Conservation (phyloP, 495 filamentous ascomycete species). For the Diplogelasinospora grovesii region DNA sequence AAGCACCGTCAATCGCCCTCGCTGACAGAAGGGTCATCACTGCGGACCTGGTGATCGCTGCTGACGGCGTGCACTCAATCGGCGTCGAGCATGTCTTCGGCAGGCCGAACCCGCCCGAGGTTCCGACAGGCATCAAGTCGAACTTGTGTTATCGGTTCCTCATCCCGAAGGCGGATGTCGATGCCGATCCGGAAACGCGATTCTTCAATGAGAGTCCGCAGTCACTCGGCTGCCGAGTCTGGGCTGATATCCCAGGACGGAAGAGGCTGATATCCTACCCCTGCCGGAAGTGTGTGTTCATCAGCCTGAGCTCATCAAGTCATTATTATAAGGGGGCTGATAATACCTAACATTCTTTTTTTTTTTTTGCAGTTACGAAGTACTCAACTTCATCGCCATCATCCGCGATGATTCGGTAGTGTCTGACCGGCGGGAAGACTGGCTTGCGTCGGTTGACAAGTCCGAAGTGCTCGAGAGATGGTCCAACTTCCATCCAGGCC, state of each 20-base stretch:
- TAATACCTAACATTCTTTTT: too few relatives aligned
- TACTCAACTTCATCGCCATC: conserved; percentile 32
- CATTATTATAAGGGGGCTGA: too few relatives aligned
- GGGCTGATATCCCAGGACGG: conserved; percentile 13
- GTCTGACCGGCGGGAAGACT: conserved; percentile 10
- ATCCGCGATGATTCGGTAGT: conserved; percentile 1
- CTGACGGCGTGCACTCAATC: conserved; percentile 43
- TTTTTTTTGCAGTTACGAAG: conserved; percentile 15
- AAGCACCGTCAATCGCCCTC: conserved; percentile 31
- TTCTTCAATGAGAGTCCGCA: conserved; percentile 20
- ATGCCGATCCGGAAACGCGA: conserved; percentile 25
- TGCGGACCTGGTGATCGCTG: conserved; percentile 41
- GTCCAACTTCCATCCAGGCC: conserved; percentile 12
- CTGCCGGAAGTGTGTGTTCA: conserved; percentile 29
- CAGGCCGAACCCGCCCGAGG: conserved; percentile 9
- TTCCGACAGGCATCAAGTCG: conserved; percentile 17
- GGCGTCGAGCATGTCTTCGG: conserved; percentile 19
- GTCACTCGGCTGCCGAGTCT: conserved; percentile 21
- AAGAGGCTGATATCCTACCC: conserved; percentile 37
- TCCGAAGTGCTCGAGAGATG: conserved; percentile 15
- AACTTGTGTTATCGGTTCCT: conserved; percentile 40
- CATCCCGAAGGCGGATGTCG: conserved; percentile 30
- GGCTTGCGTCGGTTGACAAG: conserved; percentile 19
- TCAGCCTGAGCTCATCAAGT: too few relatives aligned
- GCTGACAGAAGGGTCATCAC: conserved; percentile 25